These are phyloP conservation scores for Pichia paraexigua DNA, from an alignment of 805 yeast species.

Conservation along the genomic window DNA sequence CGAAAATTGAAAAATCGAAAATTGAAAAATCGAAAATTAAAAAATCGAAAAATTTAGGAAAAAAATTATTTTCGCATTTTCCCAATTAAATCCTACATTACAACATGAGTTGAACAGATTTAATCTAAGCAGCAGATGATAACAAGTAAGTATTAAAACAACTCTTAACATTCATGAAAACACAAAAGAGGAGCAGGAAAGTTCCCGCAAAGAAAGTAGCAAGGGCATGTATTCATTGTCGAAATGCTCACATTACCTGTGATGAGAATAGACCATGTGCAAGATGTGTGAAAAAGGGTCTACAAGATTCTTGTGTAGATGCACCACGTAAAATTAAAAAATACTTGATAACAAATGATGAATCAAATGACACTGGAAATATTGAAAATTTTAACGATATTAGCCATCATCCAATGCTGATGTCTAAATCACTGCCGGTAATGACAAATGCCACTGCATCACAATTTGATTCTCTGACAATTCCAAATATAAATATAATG, in stretches of 20 bases:
- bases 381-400: too few species aligned
- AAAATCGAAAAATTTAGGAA: neutral
- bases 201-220: constrained; percentile 55
- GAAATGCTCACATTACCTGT: constrained; percentile 87
- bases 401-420: neutral
- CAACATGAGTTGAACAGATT: neutral
- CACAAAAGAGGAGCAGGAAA: constrained; percentile 13
- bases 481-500: neutral
- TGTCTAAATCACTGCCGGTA: neutral
- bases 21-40: neutral
- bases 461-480: neutral
- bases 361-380: constrained; percentile 32
- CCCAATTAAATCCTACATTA: neutral
- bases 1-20: too few species aligned
- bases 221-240: constrained; percentile 88
- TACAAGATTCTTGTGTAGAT: constrained; percentile 68
- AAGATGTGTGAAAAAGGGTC: constrained; percentile 65
- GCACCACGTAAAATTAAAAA: constrained; percentile 85
- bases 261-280: constrained; percentile 59
- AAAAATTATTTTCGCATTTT: neutral
- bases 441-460: neutral
- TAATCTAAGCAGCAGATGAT: neutral
- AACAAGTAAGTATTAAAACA: neutral
- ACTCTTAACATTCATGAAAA: neutral
- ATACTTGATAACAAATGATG: constrained; percentile 40